Percentiles rank a stretch among this genome's conserved stretches.
Evolutionary conservation across 2,329 filamentous ascomycete species (phyloP).

Genomic region (Leptographium radiaticola): DNA sequence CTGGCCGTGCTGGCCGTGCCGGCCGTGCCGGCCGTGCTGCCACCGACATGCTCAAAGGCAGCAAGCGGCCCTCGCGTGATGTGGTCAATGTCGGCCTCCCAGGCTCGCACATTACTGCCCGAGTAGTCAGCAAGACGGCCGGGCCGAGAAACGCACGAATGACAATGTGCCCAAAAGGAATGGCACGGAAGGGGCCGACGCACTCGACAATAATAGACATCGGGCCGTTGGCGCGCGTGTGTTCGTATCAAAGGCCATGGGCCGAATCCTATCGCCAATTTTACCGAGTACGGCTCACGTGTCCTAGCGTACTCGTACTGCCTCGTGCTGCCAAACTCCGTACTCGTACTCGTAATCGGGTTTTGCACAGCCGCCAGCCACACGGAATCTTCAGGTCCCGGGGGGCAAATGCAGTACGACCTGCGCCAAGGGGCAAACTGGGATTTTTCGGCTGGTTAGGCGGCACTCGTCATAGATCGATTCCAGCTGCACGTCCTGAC

Average conservation of each 20-base stretch:
- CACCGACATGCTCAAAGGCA: conserved; percentile 14
- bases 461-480: neutral
- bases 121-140: neutral
- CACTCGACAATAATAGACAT: conserved; percentile 38
- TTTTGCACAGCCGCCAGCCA: neutral
- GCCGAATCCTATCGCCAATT: neutral
- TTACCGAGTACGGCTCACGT: neutral
- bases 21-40: neutral
- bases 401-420: neutral
- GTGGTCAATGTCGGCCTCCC: conserved; percentile 44
- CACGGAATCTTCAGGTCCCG: neutral
- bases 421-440: neutral
- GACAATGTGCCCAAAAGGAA: no score
- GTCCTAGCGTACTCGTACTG: neutral
- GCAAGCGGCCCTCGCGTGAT: conserved; percentile 36
- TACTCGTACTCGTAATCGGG: neutral
- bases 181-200: conserved; percentile 14
- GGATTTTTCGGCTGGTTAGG: neutral
- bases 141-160: neutral
- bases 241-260: neutral
- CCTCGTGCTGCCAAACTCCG: neutral
- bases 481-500: neutral
- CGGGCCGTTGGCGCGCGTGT: neutral
- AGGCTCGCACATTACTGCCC: conserved; percentile 11
- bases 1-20: neutral